phyloP scores from a whole-genome alignment of 2,329 filamentous ascomycete genomes.

The Colletotrichum melonis region DNA sequence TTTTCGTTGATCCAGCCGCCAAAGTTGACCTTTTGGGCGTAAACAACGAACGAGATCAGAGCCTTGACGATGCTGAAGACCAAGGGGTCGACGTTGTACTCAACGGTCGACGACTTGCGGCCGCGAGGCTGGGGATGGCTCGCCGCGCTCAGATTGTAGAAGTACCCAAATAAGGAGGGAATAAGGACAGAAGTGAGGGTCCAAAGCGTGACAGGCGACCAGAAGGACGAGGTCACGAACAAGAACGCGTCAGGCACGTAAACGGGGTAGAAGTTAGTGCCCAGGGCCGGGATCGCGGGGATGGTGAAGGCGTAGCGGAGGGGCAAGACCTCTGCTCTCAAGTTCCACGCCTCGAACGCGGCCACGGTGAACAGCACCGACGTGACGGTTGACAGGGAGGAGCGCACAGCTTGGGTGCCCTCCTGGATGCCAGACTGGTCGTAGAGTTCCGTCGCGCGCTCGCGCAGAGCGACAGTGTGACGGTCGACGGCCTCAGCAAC shows the following conservation, averaged over 20 bases:
- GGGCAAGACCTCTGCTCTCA: constrained; percentile 78
- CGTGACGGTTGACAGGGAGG: constrained; percentile 77
- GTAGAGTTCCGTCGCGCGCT: constrained; percentile 73
- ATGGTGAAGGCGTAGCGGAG: constrained; percentile 79
- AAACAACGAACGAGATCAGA: constrained; percentile 83
- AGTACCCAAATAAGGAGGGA: constrained; percentile 82
- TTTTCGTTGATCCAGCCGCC: constrained; percentile 70
- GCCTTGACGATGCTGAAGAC: constrained; percentile 93
- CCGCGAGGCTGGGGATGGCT: constrained; percentile 54
- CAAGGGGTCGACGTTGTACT: constrained; percentile 82
- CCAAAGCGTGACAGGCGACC: constrained; percentile 86
- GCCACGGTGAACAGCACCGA: constrained; percentile 77
- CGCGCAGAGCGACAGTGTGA: constrained; percentile 73
- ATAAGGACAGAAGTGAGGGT: constrained; percentile 75
- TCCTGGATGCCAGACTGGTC: constrained; percentile 75
- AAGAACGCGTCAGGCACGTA: constrained; percentile 84
- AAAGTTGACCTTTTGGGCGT: constrained; percentile 73
- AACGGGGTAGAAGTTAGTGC: constrained; percentile 69
- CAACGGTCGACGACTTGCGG: constrained; percentile 49
- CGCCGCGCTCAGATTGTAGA: constrained; percentile 84
- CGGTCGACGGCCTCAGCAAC: constrained; percentile 82
- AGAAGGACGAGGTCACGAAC: constrained; percentile 82
- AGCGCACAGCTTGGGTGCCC: constrained; percentile 73
- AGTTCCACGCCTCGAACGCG: constrained; percentile 75
- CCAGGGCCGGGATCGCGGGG: constrained; percentile 68